Conservation (phyloP, 192 early-diverging fungal species). For the Rhizophagus clarus region DNA sequence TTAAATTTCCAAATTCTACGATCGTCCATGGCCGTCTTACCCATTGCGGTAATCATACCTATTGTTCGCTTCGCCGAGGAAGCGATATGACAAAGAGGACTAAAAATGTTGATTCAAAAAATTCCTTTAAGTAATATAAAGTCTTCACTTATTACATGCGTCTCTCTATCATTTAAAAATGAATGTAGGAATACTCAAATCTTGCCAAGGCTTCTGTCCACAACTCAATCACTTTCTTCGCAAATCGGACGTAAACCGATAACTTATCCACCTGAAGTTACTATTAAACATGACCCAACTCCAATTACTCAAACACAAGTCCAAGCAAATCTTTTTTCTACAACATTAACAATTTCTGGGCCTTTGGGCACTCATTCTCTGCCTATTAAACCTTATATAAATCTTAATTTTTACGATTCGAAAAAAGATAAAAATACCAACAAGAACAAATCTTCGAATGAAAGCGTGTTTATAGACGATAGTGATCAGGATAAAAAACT, state of each 20-base stretch:
- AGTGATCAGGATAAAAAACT: constrained; percentile 46
- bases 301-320: constrained; percentile 70
- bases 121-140: background rate
- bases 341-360: constrained; percentile 74
- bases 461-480: constrained; percentile 17
- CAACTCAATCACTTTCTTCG: constrained; percentile 53
- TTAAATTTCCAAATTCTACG: no score
- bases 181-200: background rate
- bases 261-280: constrained; percentile 73
- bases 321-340: constrained; percentile 59
- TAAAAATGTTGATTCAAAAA: background rate
- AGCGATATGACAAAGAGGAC: no score
- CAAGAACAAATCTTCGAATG: background rate
- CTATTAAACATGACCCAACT: constrained; percentile 63
- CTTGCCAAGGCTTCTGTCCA: constrained; percentile 37
- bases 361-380: constrained; percentile 77
- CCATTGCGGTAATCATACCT: no score
- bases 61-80: no score
- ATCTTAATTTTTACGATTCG: constrained; percentile 38
- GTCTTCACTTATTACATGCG: background rate
- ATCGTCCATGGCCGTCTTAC: no score
- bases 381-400: constrained; percentile 84
- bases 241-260: constrained; percentile 84
- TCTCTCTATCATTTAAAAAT: background rate
- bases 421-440: constrained; percentile 25